Conservation (phyloP, 2,329 filamentous ascomycete genomes). For the Apiospora malaysiana region DNA sequence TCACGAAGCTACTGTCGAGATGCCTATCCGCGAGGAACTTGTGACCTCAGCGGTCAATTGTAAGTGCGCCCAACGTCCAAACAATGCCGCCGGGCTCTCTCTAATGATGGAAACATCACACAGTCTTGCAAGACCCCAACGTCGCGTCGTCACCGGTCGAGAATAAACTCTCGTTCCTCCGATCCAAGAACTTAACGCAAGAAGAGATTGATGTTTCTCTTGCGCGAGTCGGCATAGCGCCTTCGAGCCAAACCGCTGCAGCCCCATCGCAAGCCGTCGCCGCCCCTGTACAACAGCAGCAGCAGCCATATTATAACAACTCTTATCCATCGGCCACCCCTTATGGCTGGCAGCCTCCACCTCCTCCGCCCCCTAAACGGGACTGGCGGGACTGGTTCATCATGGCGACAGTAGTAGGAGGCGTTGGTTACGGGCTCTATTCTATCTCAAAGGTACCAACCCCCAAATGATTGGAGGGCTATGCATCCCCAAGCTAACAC, state of each 20-base stretch:
- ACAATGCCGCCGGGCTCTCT: conserved; percentile 9
- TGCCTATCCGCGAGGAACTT: conserved; percentile 88
- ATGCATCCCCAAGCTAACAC: neutral
- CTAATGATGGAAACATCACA: neutral
- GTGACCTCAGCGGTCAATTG: conserved; percentile 41
- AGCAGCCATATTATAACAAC: conserved; percentile 49
- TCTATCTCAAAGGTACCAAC: conserved; percentile 77
- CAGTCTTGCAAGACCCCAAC: conserved; percentile 92
- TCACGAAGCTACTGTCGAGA: conserved; percentile 44
- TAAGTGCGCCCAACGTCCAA: conserved; percentile 30
- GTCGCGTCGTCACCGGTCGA: conserved; percentile 90
- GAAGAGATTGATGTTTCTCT: conserved; percentile 92
- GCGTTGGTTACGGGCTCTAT: conserved; percentile 88
- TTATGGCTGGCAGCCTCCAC: conserved; percentile 62
- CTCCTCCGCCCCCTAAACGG: conserved; percentile 70
- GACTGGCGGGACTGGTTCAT: conserved; percentile 99
- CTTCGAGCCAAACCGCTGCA: neutral
- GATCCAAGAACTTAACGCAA: conserved; percentile 95
- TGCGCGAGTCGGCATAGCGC: conserved; percentile 65
- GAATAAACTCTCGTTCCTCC: conserved; percentile 89
- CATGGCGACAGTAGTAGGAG: conserved; percentile 94
- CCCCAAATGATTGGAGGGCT: neutral
- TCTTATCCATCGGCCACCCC: conserved; percentile 53
- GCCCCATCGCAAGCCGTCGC: conserved; percentile 51
- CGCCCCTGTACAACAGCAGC: conserved; percentile 49